Base-by-base conservation (phyloP, 179 eudicot genomes). In the Amaranthus tricolor region DNA sequence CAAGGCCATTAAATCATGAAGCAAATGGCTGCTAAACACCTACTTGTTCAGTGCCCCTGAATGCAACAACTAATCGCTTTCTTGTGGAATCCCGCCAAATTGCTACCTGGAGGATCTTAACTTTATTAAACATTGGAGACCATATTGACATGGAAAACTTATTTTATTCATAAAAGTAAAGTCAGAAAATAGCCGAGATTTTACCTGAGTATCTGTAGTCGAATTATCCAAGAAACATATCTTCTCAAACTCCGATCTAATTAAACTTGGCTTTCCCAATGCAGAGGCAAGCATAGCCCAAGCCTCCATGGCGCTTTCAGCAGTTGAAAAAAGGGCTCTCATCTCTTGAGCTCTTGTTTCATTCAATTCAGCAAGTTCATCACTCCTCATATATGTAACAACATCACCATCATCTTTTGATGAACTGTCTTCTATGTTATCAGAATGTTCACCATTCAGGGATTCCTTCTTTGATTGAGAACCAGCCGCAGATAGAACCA, bases 241-340 rank as follows among this genome's bases (percentile, higher is more conserved):
- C 77, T 95, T 95, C 84, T 95, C 96, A 80, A 95, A 95, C 77
- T 90, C 99, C 31, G 99, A 95, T 71, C 89, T 93, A 66, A 95
- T 88, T 74, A 95, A 92, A 82, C 90, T 93, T 71, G 96, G 95
- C 62, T 90, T 91, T 21, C 99, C 99, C 84, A 90, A 56, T 58
- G 99, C 87, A 78, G 89, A 87, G 64, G 97, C 96, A 74, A 95
- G 91, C 97, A 95, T 84, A 64, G 99, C 95, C 99, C 99, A 95
- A 76, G 99, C 99, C 76, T 93, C 99, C 97, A 95, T 95, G 57
- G 99, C 99, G 89, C 90, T 95, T 81, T 95, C 99, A 70, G 99
- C 99, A 58, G 91, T 87, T 77, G 89, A 85, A 80, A 95, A 95
- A 20, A 95, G 93, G 48, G 81, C 86, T 78, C 85, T 95, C 95